Evolutionary conservation across 2,329 filamentous ascomycete genomes (phyloP).

Genomic region (Hirsutella thompsonii): DNA sequence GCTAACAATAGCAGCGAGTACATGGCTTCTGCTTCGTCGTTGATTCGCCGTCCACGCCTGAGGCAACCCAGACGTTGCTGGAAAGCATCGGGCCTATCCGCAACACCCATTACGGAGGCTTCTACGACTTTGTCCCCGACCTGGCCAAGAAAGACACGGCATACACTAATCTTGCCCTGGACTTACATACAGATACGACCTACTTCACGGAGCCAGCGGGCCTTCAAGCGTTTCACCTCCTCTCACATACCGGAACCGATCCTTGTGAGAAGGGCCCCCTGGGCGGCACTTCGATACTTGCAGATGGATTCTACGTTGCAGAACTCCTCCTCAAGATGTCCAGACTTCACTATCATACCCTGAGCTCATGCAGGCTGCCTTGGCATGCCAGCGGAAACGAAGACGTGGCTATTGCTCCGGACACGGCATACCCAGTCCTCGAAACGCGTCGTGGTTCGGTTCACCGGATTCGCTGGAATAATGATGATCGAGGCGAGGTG

Average conservation of each 20-base stretch:
- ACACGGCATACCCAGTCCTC: conserved; percentile 58
- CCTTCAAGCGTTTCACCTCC: conserved; percentile 82
- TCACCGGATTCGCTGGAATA: conserved; percentile 78
- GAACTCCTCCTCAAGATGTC: conserved; percentile 38
- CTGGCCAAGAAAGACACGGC: conserved; percentile 80
- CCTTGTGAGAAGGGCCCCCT: conserved; percentile 6
- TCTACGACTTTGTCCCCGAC: conserved; percentile 77
- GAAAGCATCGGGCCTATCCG: conserved; percentile 77
- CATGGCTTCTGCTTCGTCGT: conserved; percentile 71
- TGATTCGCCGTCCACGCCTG: conserved; percentile 50
- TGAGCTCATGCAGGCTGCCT: conserved; percentile 47
- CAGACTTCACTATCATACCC: conserved; percentile 45
- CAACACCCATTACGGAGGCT: conserved; percentile 76
- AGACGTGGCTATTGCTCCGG: conserved; percentile 67
- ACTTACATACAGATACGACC: conserved; percentile 85
- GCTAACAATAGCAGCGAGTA: conserved; percentile 33
- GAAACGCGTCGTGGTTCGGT: conserved; percentile 35
- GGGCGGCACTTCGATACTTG: conserved; percentile 69
- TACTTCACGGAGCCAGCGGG: conserved; percentile 91
- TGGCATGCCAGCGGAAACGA: conserved; percentile 86
- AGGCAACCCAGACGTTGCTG: conserved; percentile 62
- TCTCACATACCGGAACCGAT: conserved; percentile 45
- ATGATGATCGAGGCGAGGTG: conserved; percentile 68
- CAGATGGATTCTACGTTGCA: conserved; percentile 76
- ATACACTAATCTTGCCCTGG: conserved; percentile 75